These are phyloP conservation scores for Biancaea sappan DNA, from an alignment of 306 rosid genomes.

Conservation along the genomic window DNA sequence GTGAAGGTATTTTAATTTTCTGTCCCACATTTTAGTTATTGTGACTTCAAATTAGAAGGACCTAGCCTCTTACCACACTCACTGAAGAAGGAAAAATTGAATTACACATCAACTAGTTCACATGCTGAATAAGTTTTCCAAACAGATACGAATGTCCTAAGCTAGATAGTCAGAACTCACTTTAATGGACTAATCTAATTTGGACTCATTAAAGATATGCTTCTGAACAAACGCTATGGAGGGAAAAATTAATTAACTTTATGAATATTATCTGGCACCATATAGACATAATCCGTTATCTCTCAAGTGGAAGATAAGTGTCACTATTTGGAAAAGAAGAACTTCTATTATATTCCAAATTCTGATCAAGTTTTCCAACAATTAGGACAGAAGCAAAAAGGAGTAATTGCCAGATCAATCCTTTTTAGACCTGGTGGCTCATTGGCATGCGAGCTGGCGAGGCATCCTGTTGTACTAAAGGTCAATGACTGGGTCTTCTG, in stretches of 20 bases:
- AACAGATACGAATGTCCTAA: not conserved
- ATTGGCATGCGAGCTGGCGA: slow-evolving; percentile 77
- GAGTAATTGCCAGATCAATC: slow-evolving; percentile 80
- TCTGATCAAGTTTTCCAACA: slow-evolving; percentile 50
- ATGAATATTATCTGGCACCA: not conserved
- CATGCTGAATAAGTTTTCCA: not conserved
- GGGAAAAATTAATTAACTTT: not conserved
- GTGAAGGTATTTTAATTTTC: slow-evolving; percentile 72
- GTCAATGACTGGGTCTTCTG: slow-evolving; percentile 98
- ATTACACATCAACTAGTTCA: not conserved
- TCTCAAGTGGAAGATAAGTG: not conserved
- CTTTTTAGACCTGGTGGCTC: slow-evolving; percentile 87
- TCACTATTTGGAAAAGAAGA: slow-evolving; percentile 12
- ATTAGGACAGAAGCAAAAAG: slow-evolving; percentile 97
- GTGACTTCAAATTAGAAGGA: not conserved
- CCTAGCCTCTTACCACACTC: not conserved
- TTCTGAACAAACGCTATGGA: slow-evolving; percentile 14
- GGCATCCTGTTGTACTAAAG: slow-evolving; percentile 79
- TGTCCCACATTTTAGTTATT: slow-evolving; percentile 19
- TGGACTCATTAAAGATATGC: not conserved
- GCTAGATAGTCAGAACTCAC: not conserved
- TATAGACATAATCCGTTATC: slow-evolving; percentile 5
- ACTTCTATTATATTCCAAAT: slow-evolving; percentile 9
- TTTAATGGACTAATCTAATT: not conserved
- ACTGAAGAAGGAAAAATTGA: not conserved